Percentiles rank a stretch among this genome's conserved stretches.
phyloP scores from a whole-genome alignment of 192 early-diverging fungal genomes.

The Coemansia sp. region DNA sequence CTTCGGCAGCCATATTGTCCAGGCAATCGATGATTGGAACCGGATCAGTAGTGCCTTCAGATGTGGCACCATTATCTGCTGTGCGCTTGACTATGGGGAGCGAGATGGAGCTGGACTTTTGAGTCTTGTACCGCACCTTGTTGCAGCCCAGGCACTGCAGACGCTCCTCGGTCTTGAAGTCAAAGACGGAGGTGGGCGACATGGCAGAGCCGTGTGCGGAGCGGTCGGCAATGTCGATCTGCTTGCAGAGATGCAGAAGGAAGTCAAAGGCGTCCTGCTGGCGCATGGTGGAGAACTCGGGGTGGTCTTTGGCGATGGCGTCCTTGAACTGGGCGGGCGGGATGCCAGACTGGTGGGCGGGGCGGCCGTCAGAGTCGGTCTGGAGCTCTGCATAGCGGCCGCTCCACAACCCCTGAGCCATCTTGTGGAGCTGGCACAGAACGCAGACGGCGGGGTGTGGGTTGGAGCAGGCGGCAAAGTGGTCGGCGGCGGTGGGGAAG shows the following conservation, averaged over 20 bases:
- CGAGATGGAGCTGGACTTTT: conserved; percentile 57
- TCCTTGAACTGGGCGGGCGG: conserved; percentile 90
- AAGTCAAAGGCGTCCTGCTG: conserved; percentile 99
- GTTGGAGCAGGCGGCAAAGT: conserved; percentile 41
- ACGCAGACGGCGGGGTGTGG: conserved; percentile 71
- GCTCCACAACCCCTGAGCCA: conserved; percentile 86
- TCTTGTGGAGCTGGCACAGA: conserved; percentile 88
- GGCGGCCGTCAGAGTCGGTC: conserved; percentile 30
- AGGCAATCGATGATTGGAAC: conserved; percentile 69
- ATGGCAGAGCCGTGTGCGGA: conserved; percentile 42
- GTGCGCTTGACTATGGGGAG: conserved; percentile 70
- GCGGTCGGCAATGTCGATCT: conserved; percentile 78
- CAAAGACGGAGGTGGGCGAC: conserved; percentile 79
- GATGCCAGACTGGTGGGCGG: conserved; percentile 76
- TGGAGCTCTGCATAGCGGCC: conserved; percentile 79
- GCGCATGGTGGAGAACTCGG: conserved; percentile 96
- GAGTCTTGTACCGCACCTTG: conserved; percentile 72
- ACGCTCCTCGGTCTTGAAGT: conserved; percentile 79
- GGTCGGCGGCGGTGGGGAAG: conserved; percentile 33
- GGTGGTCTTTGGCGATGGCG: conserved; percentile 81
- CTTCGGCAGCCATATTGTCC: conserved; percentile 56
- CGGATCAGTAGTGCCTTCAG: conserved; percentile 17
- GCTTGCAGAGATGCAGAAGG: conserved; percentile 73
- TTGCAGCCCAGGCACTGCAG: conserved; percentile 85
- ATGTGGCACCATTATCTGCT: neutral